Evolutionary conservation across 106 monocot genomes (phyloP).

Genomic region (Dioscorea dumetorum): DNA sequence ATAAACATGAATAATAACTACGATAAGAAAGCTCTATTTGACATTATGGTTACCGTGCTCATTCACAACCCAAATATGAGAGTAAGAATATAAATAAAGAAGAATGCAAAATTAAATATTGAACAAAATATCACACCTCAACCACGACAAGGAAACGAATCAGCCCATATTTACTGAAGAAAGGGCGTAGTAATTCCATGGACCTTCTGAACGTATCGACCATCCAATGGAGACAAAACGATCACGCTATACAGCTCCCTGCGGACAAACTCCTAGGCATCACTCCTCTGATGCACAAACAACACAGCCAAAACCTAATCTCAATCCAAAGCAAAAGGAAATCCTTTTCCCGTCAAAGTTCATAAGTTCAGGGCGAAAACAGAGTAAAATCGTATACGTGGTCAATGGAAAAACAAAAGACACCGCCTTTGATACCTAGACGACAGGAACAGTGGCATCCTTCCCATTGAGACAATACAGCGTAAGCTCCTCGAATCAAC

Average conservation of each 20-base stretch:
- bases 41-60: too few species aligned
- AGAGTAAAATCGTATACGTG: too few species aligned
- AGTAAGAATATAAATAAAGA: background rate
- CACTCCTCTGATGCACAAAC: background rate
- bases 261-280: constrained; percentile 10
- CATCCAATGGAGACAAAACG: constrained; percentile 79
- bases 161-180: constrained; percentile 86
- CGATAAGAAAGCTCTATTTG: too few species aligned
- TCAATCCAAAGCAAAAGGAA: too few species aligned
- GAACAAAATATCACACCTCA: constrained; percentile 37
- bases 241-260: constrained; percentile 38
- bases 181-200: constrained; percentile 50
- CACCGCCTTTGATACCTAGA: too few species aligned
- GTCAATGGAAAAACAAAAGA: too few species aligned
- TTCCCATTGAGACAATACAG: too few species aligned
- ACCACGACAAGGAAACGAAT: constrained; percentile 68
- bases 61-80: background rate
- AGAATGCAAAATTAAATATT: background rate
- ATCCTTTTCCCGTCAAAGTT: too few species aligned
- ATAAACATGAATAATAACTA: too few species aligned
- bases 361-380: too few species aligned
- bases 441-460: too few species aligned
- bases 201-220: constrained; percentile 54
- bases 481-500: too few species aligned
- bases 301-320: background rate